A percentile compares a stretch with the other conserved stretches of the same genome.
Conservation (phyloP, 2,329 filamentous ascomycete genomes). For the Diaporthe vaccinii region DNA sequence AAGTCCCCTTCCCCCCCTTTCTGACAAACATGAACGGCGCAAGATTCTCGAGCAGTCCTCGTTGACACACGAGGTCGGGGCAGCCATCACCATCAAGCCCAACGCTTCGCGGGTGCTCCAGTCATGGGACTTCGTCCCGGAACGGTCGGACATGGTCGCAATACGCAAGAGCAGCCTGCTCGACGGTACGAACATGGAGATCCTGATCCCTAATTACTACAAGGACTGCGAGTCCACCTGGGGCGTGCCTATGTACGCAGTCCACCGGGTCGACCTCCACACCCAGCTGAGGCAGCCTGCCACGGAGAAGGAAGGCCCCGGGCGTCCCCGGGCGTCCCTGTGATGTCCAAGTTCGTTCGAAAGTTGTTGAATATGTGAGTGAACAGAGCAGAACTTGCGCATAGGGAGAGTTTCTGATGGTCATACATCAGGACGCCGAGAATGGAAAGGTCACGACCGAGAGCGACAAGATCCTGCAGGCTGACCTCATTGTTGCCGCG, state of each 20-base stretch:
- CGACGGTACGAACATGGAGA: constrained; percentile 28
- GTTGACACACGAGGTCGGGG: constrained; percentile 6
- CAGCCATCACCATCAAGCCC: constrained; percentile 29
- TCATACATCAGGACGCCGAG: neutral
- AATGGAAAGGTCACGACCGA: constrained; percentile 23
- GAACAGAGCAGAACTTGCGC: accelerated
- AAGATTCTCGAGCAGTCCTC: constrained; percentile 30
- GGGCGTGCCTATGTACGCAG: constrained; percentile 24
- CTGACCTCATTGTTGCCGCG: constrained; percentile 21
- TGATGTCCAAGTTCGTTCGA: neutral
- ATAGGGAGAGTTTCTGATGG: neutral
- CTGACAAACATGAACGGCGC: neutral
- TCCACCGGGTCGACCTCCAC: constrained; percentile 30
- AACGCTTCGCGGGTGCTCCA: constrained; percentile 15
- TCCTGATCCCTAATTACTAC: constrained; percentile 16
- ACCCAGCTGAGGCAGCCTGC: constrained; percentile 25
- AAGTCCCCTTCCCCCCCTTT: too few species aligned
- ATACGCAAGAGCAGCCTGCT: constrained; percentile 6
- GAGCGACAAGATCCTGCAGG: neutral
- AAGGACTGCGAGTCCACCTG: constrained; percentile 23
- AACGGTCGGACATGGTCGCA: constrained; percentile 1
- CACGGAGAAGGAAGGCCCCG: neutral
- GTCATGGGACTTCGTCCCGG: constrained; percentile 14
- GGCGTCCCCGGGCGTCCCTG: neutral
- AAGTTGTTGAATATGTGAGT: constrained; percentile 27